A percentile compares a stretch with the other conserved stretches of the same genome.
Conservation (phyloP, 129 eudicot species). For the Centrapalus pauciflorus region DNA sequence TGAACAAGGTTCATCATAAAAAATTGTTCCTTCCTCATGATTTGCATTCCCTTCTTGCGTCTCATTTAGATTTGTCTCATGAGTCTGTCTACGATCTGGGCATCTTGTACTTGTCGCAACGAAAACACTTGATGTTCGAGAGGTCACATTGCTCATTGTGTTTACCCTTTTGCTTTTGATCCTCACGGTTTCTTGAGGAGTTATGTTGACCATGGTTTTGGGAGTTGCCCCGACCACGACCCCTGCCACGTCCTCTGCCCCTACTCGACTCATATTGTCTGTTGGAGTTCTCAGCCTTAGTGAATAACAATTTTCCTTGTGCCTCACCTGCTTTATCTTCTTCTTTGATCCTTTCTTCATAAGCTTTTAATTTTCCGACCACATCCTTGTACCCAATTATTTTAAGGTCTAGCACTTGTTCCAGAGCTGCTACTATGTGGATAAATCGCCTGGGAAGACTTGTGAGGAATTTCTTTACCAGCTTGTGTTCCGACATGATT, state of each 20-base stretch:
- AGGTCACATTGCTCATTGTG: not conserved
- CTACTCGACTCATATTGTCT: not conserved
- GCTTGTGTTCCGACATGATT: not conserved
- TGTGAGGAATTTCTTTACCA: slow-evolving; percentile 4
- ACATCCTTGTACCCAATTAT: not conserved
- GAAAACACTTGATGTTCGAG: not conserved
- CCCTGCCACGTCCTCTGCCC: not conserved
- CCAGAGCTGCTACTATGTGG: not conserved
- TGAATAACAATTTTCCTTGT: not conserved
- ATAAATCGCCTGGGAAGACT: not conserved
- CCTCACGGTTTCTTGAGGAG: not conserved
- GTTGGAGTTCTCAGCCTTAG: not conserved
- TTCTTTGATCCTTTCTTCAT: not conserved
- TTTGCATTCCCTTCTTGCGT: not conserved
- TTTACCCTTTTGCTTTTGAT: not conserved
- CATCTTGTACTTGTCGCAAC: not conserved
- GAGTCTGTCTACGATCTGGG: too few relatives aligned
- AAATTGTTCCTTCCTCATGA: not conserved
- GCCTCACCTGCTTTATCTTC: not conserved
- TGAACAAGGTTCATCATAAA: not conserved
- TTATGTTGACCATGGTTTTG: not conserved
- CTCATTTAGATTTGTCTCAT: not conserved
- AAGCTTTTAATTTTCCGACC: not conserved
- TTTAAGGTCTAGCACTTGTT: not conserved
- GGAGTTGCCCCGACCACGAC: not conserved